Conservation (phyloP, 768 basidiomycete species). For the Leccinum longicurvipes region DNA sequence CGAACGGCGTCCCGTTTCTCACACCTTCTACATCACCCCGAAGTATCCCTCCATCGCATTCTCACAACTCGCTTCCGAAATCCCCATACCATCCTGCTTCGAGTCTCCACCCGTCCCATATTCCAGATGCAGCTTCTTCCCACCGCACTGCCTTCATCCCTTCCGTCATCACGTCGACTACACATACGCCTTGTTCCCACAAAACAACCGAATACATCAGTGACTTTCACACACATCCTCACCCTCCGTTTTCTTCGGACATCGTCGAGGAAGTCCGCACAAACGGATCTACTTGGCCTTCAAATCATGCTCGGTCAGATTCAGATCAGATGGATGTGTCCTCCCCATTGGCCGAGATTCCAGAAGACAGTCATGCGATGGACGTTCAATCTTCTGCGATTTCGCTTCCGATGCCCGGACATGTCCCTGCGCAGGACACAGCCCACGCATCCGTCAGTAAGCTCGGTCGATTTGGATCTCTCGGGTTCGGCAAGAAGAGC, state of each 20-base stretch:
- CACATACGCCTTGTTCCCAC: constrained; percentile 30
- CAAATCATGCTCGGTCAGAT: constrained; percentile 29
- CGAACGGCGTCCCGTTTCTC: constrained; percentile 36
- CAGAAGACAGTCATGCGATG: constrained; percentile 42
- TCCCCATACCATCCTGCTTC: constrained; percentile 38
- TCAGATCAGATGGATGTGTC: constrained; percentile 57
- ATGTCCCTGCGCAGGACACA: constrained; percentile 36
- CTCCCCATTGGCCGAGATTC: constrained; percentile 43
- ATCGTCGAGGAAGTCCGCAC: constrained; percentile 29
- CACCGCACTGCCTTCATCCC: constrained; percentile 55
- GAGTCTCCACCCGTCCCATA: constrained; percentile 37
- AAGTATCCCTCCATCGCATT: constrained; percentile 48
- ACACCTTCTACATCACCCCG: constrained; percentile 42
- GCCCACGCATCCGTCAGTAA: constrained; percentile 46
- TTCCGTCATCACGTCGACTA: constrained; percentile 31
- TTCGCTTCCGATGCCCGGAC: constrained; percentile 37
- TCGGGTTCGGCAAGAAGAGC: constrained; percentile 68
- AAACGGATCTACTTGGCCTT: constrained; percentile 25
- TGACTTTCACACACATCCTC: constrained; percentile 34
- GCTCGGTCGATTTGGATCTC: constrained; percentile 53
- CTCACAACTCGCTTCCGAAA: constrained; percentile 40
- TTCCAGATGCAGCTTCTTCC: constrained; percentile 48
- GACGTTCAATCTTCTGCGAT: constrained; percentile 50
- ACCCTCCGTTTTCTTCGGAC: constrained; percentile 31
- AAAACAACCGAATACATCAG: constrained; percentile 35